Evolutionary conservation across 345 rosid species (phyloP), one percentile per base, ranked within the genome.

Genomic region (Citrus glauca): DNA sequence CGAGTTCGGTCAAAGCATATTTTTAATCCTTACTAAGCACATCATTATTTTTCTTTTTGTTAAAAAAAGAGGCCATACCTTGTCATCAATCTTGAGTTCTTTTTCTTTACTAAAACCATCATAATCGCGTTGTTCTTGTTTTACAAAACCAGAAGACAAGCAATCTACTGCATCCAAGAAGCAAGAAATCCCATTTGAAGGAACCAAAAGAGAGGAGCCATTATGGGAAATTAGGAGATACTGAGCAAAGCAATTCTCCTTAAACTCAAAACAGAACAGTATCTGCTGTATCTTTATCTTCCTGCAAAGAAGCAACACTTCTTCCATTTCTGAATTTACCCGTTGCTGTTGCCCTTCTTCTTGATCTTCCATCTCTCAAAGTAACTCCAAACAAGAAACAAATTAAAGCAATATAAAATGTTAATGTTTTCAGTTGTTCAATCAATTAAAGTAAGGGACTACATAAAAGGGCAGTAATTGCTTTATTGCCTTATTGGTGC

Each of bases 11-110:
- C 57, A 9, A 1, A 16, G n/a, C 40, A 30, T 60, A 71, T 8
- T 6, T 19, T 17, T 38, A 30, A 55, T 53, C 75, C 48, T 45
- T 45, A 32, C 30, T 48, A 9, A 42, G 5, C 7, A 9, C 7
- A 53, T 7, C 28, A 48, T 25, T 16, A 20, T 14, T 27, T 45
- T 10, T 13, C 13, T 3, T 10, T 11, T 42, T 42, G 13, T 10
- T 42, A 9, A 40, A 42, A 42, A 42, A 11, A n/a, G 19, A 13
- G 32, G 14, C 7, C 4, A 55, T n/a, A 24, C 76, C 76, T 72
- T 72, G 65, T 72, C 66, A 59, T 35, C 20, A n/a, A 72, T 59
- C 76, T 72, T 59, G 13, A 57, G n/a, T 57, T 72, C 66, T 37
- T 59, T 33, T 17, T 20, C 20, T 72, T 56, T 56, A 32, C 27